These are phyloP conservation scores for Rhynchospora tenuis DNA, from an alignment of 176 grass and related monocot species.

Conservation along the genomic window DNA sequence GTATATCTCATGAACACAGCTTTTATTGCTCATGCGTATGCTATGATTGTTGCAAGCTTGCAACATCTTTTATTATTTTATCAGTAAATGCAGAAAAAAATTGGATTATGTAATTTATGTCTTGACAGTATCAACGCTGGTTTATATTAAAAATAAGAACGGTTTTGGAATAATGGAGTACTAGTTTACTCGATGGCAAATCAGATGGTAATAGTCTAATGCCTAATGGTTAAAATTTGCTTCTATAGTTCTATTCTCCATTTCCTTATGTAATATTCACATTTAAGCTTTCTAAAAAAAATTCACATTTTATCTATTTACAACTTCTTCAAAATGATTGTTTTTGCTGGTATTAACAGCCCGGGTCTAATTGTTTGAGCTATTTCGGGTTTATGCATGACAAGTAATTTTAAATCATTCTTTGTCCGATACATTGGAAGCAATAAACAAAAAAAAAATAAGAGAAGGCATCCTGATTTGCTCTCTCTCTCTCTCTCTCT, in stretches of 20 bases:
- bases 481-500: too few relatives aligned
- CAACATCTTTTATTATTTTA: neutral
- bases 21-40: constrained; percentile 14
- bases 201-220: too few relatives aligned
- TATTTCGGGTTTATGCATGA: neutral
- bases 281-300: too few relatives aligned
- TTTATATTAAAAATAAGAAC: too few relatives aligned
- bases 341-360: neutral
- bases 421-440: neutral
- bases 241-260: neutral
- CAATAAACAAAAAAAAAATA: neutral
- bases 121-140: neutral
- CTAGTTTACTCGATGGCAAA: too few relatives aligned
- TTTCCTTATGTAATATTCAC: neutral
- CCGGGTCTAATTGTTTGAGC: neutral
- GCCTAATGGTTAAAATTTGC: too few relatives aligned
- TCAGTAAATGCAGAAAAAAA: neutral
- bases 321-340: neutral
- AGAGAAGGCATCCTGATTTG: too few relatives aligned
- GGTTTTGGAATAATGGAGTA: too few relatives aligned
- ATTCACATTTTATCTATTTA: neutral
- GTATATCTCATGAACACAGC: neutral
- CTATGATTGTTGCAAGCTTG: neutral
- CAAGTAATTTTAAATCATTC: neutral
- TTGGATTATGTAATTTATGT: neutral